Evolutionary conservation across 1,139 yeast genomes (phyloP), one percentile per base, ranked within the genome.

Genomic region (Saccharomyces hybrid): DNA sequence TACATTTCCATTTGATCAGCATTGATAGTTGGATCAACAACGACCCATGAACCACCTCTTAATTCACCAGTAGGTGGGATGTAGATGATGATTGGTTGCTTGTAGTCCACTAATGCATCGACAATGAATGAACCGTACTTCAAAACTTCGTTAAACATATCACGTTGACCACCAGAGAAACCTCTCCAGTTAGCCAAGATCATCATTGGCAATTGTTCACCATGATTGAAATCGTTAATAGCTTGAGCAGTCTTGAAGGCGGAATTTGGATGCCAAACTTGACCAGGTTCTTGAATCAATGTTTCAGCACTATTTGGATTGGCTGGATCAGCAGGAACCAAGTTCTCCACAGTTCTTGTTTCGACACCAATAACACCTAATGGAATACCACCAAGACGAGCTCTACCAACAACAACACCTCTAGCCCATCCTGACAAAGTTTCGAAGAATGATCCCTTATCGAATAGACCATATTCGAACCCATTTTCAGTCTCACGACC

Each of bases 21-120:
- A 73, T 95, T 93, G 76, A 95, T 93, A 56, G 97, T 88, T 62
- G 99, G 98, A 74, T 93, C 99, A 71, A 93, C 96, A 63, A 93
- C 99, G 57, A 95, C 99, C 99, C 99, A 93, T 31, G 99, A 93
- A 72, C 99, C 99, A 78, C 99, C 99, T 81, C 99, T 88, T 66
- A 95, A 82, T 75, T 93, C 99, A 72, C 98, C 98, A 65, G 87
- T 82, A 58, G 99, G 99, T 55, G 99, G 99, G 71, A 93, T 93
- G 74, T 93, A 93, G 34, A 95, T 89, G 77, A 93, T 85, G 62
- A 93, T 87, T 58, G 99, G 99, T 75, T 91, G 99, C 73, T 89
- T 89, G 81, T 86, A 93, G 66, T 85, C 96, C 64, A 90, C 96
- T 61, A 93, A 80, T 11, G 99, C 97, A 72, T 93, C 99, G 61